Base-by-base conservation (phyloP, 1,139 yeast genomes). In the Saccharomyces pastorianus region DNA sequence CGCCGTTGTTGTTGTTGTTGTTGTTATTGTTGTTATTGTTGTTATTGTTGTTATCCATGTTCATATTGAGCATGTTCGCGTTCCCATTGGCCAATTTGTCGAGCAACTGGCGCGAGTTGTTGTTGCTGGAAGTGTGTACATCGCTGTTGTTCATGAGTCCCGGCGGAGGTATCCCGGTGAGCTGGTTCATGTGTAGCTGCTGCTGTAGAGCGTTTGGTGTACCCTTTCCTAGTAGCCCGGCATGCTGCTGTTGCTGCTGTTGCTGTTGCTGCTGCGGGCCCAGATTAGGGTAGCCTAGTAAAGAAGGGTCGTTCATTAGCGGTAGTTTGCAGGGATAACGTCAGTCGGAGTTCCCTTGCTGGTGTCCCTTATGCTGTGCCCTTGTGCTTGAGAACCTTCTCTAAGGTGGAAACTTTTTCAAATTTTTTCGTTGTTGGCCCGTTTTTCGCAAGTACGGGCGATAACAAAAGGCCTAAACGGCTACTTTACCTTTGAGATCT, bases 141-240 rank as follows among this genome's bases (percentile, higher is more conserved):
- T 53, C 32, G 14, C 44, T 51, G 48, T 46, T 58, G 28, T 41
- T 51, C 38, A 51, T 56, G 49, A 60, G 50, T 26, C 62, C 62
- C 6, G 64, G 62, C 3, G 62, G 62, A 6, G 59, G 57, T 46
- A 56, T 46, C 31, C 44, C 46, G 26, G 44, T 17, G 25, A 17
- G 44, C 42, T 41, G 50, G 28, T 48, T 48, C n/a, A 48, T 51
- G 32, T 51, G 63, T 42, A 60, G 53, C 34, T 57, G 61, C 49
- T 55, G 60, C 34, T 54, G 56, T 29, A 58, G 47, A 4, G 54
- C 41, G 20, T 51, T 55, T 7, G 63, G 63, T 7, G 63, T 59
- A 14, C 54, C 58, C 27, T 55, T 52, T 50, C 54, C 56, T 48
- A 55, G 59, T 26, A 57, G 55, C 13, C 25, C 44, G 25, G 34